Conservation (phyloP, 73 alveolate genomes). For the Urostyla sp. region DNA sequence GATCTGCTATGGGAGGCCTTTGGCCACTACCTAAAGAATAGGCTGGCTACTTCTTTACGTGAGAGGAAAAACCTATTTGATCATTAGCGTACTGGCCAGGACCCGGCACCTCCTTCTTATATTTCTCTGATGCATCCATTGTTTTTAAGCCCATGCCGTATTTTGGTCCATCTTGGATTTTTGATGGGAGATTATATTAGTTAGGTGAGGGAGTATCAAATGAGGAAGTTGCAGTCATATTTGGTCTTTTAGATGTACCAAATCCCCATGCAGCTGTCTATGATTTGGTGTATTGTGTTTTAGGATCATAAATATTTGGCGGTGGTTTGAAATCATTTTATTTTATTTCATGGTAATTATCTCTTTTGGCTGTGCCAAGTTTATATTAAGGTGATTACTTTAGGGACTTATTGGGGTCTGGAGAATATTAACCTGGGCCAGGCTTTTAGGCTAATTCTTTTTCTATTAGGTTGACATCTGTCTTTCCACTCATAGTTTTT, state of each 20-base stretch:
- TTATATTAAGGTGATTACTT: slow-evolving; percentile 1
- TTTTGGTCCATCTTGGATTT: slow-evolving; percentile 51
- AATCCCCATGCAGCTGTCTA: slow-evolving; percentile 48
- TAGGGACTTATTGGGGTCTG: background rate
- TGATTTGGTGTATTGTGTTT: background rate
- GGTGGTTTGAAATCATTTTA: slow-evolving; percentile 18
- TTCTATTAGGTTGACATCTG: background rate
- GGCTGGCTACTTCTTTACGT: background rate
- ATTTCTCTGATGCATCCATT: background rate
- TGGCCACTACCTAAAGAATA: slow-evolving; percentile 14
- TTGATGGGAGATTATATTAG: slow-evolving; percentile 35
- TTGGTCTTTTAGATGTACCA: slow-evolving; percentile 44
- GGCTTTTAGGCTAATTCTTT: slow-evolving; percentile 25
- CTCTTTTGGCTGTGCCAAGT: slow-evolving; percentile 40
- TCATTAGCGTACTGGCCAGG: slow-evolving; percentile 19
- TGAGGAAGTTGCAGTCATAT: background rate
- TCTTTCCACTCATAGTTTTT: slow-evolving; percentile 24
- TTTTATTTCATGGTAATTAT: background rate
- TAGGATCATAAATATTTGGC: slow-evolving; percentile 19
- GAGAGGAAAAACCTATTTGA: background rate
- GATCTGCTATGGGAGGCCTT: slow-evolving; percentile 9
- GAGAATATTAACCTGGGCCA: slow-evolving; percentile 67
- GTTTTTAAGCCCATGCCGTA: slow-evolving; percentile 53
- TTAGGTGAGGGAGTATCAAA: slow-evolving; percentile 48
- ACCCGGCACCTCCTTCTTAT: slow-evolving; percentile 10